Conservation (phyloP, 179 eudicot genomes). For the Carnegiea gigantea region DNA sequence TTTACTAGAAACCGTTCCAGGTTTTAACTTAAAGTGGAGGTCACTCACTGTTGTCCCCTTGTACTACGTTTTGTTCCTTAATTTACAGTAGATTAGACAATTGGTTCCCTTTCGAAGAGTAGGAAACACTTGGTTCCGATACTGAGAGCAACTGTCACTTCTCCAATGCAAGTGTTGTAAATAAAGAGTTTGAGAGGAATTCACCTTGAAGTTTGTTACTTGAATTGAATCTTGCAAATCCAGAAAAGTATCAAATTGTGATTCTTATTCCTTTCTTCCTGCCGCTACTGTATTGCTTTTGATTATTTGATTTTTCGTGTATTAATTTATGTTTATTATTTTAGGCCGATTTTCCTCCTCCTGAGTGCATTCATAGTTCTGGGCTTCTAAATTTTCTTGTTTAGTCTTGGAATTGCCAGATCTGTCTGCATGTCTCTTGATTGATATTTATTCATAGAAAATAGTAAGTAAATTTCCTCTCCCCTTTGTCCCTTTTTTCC, state of each 20-base stretch:
- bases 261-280: constrained; percentile 12
- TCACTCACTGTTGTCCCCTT: constrained; percentile 23
- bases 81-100: constrained; percentile 22
- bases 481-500: too few relatives aligned
- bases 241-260: constrained; percentile 4
- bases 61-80: constrained; percentile 20
- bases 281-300: constrained; percentile 4
- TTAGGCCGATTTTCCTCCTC: background rate
- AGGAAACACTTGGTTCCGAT: constrained; percentile 27
- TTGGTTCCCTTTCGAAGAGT: constrained; percentile 8
- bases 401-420: background rate
- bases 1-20: constrained; percentile 44
- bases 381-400: background rate
- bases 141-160: constrained; percentile 23
- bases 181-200: constrained; percentile 30
- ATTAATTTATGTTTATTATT: background rate
- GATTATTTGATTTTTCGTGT: background rate
- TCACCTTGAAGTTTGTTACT: constrained; percentile 20
- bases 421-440: too few relatives aligned
- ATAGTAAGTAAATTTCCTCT: too few relatives aligned
- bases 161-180: constrained; percentile 25
- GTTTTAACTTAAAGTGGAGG: constrained; percentile 18
- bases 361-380: background rate
- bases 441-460: too few relatives aligned
- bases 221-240: constrained; percentile 26